Conservation (phyloP, 1,139 yeast genomes). For the Pichia sp. region DNA sequence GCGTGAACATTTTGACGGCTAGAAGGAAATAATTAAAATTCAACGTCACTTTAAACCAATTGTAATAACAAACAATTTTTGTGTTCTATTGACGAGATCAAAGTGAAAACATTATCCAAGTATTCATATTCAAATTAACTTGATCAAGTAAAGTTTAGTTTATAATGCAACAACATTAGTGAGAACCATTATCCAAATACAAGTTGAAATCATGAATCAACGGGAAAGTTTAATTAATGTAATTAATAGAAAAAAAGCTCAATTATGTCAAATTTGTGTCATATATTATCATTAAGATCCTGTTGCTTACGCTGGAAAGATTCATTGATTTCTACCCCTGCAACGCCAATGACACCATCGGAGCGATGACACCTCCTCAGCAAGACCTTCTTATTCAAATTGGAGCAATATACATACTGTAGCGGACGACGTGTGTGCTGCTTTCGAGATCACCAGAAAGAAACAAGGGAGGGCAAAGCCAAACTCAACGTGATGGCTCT, state of each 20-base stretch:
- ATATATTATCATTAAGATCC: not conserved
- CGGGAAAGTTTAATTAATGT: no score
- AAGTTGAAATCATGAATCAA: no score
- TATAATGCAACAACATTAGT: no score
- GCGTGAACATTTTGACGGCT: not conserved
- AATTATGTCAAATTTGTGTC: not conserved
- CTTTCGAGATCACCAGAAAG: not conserved
- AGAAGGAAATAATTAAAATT: not conserved
- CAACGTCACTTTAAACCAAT: not conserved
- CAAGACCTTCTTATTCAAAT: not conserved
- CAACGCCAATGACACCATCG: not conserved
- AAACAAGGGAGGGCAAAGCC: not conserved
- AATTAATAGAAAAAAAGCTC: not conserved
- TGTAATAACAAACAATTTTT: not conserved
- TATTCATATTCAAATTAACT: not conserved
- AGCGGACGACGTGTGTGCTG: not conserved
- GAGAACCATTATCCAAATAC: no score
- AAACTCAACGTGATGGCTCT: not conserved
- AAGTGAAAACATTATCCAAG: no score
- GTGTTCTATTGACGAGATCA: no score
- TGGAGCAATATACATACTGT: not conserved
- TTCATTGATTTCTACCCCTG: not conserved
- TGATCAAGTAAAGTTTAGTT: not conserved
- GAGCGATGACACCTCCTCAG: not conserved
- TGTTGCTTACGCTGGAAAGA: not conserved